Evolutionary conservation across 257 asterid genomes (phyloP), one percentile per base, ranked within the genome.

Genomic region (Ajuga chamaepitys): DNA sequence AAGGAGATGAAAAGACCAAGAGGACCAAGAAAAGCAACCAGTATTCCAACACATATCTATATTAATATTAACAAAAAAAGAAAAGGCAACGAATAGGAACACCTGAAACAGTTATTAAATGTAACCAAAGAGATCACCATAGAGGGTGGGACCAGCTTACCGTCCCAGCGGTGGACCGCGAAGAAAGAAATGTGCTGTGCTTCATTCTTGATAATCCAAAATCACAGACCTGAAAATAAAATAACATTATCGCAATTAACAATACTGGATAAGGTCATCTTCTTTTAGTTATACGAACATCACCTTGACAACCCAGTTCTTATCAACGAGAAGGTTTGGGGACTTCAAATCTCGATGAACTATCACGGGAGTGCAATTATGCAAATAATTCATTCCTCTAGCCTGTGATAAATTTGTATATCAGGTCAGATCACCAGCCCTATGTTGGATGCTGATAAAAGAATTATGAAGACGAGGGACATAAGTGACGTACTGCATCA

Each of bases 291-390:
- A 42, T 22, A 56, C 66, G 71, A 72, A 75, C 20, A 59, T 66
- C 76, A 92, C 98, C 98, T 92, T 92, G 55, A 88, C 96, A 71
- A 86, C 95, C 96, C 98, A 92, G 74, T 92, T 88, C 82, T 82
- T 92, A 77, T 92, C 98, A 68, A 92, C 98, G 12, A 92, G 95
- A 83, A 92, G 95, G 81, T 92, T 92, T 38, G 98, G 96, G 68
- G 98, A 83, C 89, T 92, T 92, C 75, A 92, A 81, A 84, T 92
- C 98, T 58, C 98, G 95, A 74, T 92, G 98, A 63, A 92, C 98
- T 64, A 92, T 86, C 73, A 88, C 82, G 0, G 98, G 98, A 24
- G 84, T 77, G 86, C 86, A 83, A 68, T 83, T 92, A 85, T 92
- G 98, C 77, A 92, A 83, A 81, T 92, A 92, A 83, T 92, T 92